These are phyloP conservation scores for Boletus eberwhitei DNA, from an alignment of 768 basidiomycete species.

Conservation along the genomic window DNA sequence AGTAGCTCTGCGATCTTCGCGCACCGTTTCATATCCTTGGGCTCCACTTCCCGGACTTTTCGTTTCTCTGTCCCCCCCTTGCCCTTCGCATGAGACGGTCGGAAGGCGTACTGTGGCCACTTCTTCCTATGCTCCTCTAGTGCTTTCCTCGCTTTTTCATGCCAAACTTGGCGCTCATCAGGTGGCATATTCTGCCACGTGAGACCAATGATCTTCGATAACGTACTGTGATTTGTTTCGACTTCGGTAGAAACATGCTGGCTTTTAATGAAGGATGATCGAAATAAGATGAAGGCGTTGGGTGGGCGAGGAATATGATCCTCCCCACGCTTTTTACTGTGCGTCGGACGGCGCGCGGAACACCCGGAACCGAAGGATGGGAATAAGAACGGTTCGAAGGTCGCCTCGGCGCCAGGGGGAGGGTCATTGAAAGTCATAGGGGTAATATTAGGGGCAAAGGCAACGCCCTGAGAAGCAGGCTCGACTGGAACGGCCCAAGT, in stretches of 20 bases:
- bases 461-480: slow-evolving; percentile 39
- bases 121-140: slow-evolving; percentile 68
- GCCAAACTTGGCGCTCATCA: slow-evolving; percentile 76
- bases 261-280: slow-evolving; percentile 76
- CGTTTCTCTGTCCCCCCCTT: slow-evolving; percentile 33
- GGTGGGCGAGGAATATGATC: slow-evolving; percentile 82
- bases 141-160: slow-evolving; percentile 67
- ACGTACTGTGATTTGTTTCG: slow-evolving; percentile 79
- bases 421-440: slow-evolving; percentile 56
- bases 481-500: slow-evolving; percentile 48
- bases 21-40: slow-evolving; percentile 56
- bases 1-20: slow-evolving; percentile 67
- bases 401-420: slow-evolving; percentile 34
- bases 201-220: slow-evolving; percentile 81
- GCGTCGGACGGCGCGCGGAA: slow-evolving; percentile 44
- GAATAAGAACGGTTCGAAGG: slow-evolving; percentile 53
- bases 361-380: slow-evolving; percentile 41
- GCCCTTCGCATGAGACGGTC: slow-evolving; percentile 48
- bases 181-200: slow-evolving; percentile 79
- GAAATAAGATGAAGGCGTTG: slow-evolving; percentile 86
- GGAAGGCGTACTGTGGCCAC: slow-evolving; percentile 74
- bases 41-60: slow-evolving; percentile 37
- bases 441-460: slow-evolving; percentile 58
- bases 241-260: slow-evolving; percentile 74
- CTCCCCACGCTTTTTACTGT: slow-evolving; percentile 67